Evolutionary conservation across 1,139 yeast genomes (phyloP).

Genomic region (Pichia norvegensis): DNA sequence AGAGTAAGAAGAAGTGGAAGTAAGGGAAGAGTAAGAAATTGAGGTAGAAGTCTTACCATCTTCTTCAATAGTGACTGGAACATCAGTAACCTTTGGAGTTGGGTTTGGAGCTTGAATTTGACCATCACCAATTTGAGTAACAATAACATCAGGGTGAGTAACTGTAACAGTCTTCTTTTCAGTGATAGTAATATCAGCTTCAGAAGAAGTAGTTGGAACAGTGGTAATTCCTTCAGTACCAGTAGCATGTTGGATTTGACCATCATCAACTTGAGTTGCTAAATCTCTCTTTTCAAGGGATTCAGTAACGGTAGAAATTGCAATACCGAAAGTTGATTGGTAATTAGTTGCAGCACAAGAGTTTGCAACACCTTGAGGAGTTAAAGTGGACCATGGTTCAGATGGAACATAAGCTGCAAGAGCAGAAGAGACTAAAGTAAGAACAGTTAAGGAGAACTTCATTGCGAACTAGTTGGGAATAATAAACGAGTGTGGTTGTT

Average conservation of each 20-base stretch:
- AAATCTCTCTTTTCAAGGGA: conserved; percentile 26
- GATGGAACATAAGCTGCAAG: conserved; percentile 60
- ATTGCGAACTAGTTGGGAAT: conserved; percentile 14
- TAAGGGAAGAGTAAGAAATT: conserved; percentile 30
- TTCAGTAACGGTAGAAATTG: conserved; percentile 45
- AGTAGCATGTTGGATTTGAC: conserved; percentile 12
- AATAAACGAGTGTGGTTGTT: conserved; percentile 1
- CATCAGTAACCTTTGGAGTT: conserved; percentile 9
- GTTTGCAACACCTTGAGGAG: conserved; percentile 45
- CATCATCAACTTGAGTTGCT: conserved; percentile 21
- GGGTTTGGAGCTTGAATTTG: conserved; percentile 33
- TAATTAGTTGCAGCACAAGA: conserved; percentile 52
- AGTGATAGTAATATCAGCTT: conserved; percentile 38
- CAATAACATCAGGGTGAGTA: conserved; percentile 21
- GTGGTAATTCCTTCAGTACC: conserved; percentile 1
- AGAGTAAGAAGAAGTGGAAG: conserved; percentile 18
- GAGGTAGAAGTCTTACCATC: conserved; percentile 27
- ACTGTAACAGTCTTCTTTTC: conserved; percentile 25
- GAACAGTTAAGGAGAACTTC: conserved; percentile 30
- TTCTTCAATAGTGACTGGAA: conserved; percentile 25
- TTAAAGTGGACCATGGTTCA: conserved; percentile 65
- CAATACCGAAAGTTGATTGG: conserved; percentile 56
- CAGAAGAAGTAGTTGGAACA: conserved; percentile 29
- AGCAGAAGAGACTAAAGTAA: conserved; percentile 42
- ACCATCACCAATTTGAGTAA: conserved; percentile 36